These are phyloP conservation scores for Falciphora oryzae DNA, from an alignment of 2,329 filamentous ascomycete species.

Conservation along the genomic window DNA sequence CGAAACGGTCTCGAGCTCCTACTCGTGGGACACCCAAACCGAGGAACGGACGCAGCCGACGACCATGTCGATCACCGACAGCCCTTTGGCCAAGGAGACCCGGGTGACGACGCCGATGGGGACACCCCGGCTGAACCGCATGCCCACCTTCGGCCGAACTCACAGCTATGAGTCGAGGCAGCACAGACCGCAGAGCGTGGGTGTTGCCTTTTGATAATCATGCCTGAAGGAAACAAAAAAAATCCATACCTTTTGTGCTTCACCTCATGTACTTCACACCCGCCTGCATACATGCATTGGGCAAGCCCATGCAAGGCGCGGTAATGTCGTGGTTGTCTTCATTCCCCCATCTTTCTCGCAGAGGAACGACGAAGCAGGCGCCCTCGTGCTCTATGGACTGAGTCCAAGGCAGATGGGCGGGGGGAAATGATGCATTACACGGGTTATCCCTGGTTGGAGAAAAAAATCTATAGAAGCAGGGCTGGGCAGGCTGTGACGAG, in stretches of 20 bases:
- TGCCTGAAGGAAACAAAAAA: background rate
- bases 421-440: background rate
- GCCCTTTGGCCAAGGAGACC: slow-evolving; percentile 18
- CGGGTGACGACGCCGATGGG: slow-evolving; percentile 20
- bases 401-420: background rate
- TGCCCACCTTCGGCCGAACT: slow-evolving; percentile 6
- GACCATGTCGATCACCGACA: slow-evolving; percentile 35
- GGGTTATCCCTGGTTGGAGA: slow-evolving; percentile 1
- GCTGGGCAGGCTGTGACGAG: background rate
- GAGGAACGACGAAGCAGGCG: background rate
- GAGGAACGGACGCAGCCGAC: slow-evolving; percentile 33
- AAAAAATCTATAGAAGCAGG: background rate
- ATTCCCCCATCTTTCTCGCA: background rate
- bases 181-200: slow-evolving; percentile 35
- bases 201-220: slow-evolving; percentile 38
- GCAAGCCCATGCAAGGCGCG: background rate
- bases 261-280: slow-evolving; percentile 1
- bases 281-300: background rate
- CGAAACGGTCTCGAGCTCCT: slow-evolving; percentile 39
- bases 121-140: slow-evolving; percentile 6
- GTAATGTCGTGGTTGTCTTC: background rate
- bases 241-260: background rate
- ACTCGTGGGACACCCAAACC: slow-evolving; percentile 42
- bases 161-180: slow-evolving; percentile 4
- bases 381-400: background rate